Conservation (phyloP, 306 rosid genomes). For the Ceratonia siliqua region DNA sequence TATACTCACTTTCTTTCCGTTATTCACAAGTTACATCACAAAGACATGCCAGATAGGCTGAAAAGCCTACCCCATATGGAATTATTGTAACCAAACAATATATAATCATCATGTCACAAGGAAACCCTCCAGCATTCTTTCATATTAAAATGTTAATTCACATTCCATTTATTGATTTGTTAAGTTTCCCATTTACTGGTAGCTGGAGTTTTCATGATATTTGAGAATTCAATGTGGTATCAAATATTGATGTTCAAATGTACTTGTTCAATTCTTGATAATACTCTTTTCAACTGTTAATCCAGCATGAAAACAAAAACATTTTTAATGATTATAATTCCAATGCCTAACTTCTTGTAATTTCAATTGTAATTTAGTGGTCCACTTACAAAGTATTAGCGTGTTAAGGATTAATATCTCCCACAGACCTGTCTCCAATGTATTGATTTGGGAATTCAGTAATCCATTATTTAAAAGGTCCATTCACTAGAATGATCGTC, state of each 20-base stretch:
- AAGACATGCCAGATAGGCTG: background rate
- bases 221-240: background rate
- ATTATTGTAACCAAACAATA: background rate
- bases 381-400: background rate
- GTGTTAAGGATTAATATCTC: background rate
- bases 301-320: background rate
- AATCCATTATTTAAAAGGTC: too few relatives aligned
- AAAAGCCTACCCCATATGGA: background rate
- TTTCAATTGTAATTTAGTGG: background rate
- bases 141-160: conserved; percentile 3
- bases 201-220: background rate
- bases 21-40: background rate
- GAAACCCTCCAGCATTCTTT: background rate
- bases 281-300: background rate
- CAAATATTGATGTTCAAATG: background rate
- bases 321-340: background rate
- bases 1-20: background rate
- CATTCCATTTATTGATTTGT: background rate
- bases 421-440: background rate
- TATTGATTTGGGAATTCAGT: background rate
- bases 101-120: background rate
- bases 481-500: background rate
- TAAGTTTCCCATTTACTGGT: conserved; percentile 2
- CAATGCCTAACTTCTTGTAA: background rate
- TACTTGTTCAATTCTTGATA: background rate